Base-by-base conservation (phyloP, 225 moss, liverwort and hornwort species). In the Marchantia polymorpha region DNA sequence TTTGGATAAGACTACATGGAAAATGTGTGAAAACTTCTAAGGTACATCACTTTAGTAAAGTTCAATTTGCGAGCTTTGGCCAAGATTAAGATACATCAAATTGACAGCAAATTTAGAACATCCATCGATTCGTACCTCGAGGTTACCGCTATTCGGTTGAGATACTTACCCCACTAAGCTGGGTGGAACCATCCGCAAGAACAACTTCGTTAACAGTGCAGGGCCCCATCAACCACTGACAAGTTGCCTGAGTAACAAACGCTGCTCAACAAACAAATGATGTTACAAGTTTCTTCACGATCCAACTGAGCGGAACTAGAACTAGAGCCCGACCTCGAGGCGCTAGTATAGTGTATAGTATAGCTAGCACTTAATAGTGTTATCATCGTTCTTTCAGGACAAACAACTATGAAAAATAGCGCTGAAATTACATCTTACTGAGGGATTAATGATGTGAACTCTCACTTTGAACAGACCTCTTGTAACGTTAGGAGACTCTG, bases 211-310 rank as follows among this genome's bases (percentile, higher is more conserved):
- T 92, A 66, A 94, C 87, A 0, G 85, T 86, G 82, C 94, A 94
- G 79, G 89, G 91, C 72, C 97, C 97, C 94, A 97, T 97, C 84
- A 97, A 76, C 97, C 97, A 97, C 85, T 91, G 90, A 82, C 91
- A 92, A 9, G 93, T 91, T 79, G 88, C 89, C 82, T 90, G 88
- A 20, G 97, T 97, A 54, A 93, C 94, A 86, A 88, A 86, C 16
- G 94, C 96, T 96, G 90, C 77, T 69, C n/a, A 73, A 52, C 56
- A 20, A 46, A 27, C 23, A 51, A 64, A 20, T 25, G 10, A 64
- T 64, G 64, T 64, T 22, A 64, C n/a, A n/a, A n/a, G 55, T 55
- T 8, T 55, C 55, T 55, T 8, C 55, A 8, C 55, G 8, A 55
- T 55, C 55, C 14, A n/a, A n/a, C n/a, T n/a, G n/a, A n/a, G n/a